Percentiles rank a stretch among this genome's conserved stretches.
Evolutionary conservation across 208 protist species (phyloP).

Genomic region (Trypanosoma brucei): DNA sequence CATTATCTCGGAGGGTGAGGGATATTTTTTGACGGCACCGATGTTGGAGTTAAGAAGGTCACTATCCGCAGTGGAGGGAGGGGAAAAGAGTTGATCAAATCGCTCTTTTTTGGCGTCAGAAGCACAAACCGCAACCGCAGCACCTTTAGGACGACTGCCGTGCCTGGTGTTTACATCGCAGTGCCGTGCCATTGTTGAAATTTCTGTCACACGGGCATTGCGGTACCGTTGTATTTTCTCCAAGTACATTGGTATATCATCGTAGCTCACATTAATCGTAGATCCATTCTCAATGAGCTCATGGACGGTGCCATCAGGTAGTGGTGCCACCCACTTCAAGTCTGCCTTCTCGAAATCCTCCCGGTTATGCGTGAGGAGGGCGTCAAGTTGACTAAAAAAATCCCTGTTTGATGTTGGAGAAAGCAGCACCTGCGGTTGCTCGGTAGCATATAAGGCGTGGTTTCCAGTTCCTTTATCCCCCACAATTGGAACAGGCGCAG

Average conservation of each 20-base stretch:
- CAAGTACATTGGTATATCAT: conserved; percentile 55
- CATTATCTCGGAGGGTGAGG: background rate
- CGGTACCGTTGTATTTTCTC: conserved; percentile 36
- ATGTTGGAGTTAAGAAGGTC: conserved; percentile 5
- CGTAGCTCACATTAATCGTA: conserved; percentile 34
- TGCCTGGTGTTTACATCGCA: background rate
- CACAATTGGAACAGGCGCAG: background rate
- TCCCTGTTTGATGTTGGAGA: conserved; percentile 34
- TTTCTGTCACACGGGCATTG: conserved; percentile 20
- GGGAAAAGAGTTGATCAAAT: background rate
- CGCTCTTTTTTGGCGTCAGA: background rate
- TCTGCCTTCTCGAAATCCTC: conserved; percentile 47
- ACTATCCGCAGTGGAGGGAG: background rate
- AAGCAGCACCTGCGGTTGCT: conserved; percentile 18
- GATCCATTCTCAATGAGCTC: conserved; percentile 66
- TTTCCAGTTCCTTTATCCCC: background rate
- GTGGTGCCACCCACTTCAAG: conserved; percentile 58
- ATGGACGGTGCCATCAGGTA: conserved; percentile 42
- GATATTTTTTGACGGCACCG: background rate
- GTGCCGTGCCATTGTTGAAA: background rate
- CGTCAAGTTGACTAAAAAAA: conserved; percentile 62
- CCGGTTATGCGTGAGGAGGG: conserved; percentile 29
- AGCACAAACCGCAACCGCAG: conserved; percentile 3
- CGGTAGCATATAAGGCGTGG: background rate
- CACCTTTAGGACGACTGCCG: background rate